Evolutionary conservation across 371 early-diverging fungal species (phyloP).

Genomic region (Mycotypha africana): DNA sequence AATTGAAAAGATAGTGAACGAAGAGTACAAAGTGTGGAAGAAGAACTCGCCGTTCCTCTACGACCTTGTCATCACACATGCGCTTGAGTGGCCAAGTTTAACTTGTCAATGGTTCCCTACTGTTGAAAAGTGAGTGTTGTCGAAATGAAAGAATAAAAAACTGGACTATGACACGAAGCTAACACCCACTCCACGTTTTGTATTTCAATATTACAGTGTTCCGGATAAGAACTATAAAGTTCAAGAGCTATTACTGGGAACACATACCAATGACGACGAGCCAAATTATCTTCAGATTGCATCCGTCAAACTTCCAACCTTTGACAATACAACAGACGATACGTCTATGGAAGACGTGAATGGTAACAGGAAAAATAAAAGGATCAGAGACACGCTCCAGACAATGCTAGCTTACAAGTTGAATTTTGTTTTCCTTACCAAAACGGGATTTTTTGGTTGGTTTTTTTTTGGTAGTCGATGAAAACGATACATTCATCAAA

Average conservation of each 20-base stretch:
- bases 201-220: too few species aligned
- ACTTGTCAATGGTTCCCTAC: constrained; percentile 99
- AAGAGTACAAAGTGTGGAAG: constrained; percentile 99
- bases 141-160: too few species aligned
- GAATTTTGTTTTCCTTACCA: background rate
- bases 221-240: constrained; percentile 87
- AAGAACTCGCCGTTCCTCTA: constrained; percentile 99
- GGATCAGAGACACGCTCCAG: too few species aligned
- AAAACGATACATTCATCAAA: constrained; percentile 60
- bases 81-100: constrained; percentile 98
- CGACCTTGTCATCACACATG: constrained; percentile 97
- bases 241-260: constrained; percentile 89
- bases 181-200: too few species aligned
- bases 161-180: too few species aligned
- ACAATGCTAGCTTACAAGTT: too few species aligned
- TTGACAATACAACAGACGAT: constrained; percentile 63
- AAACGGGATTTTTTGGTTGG: background rate
- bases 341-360: constrained; percentile 67
- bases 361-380: constrained; percentile 22
- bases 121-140: constrained; percentile 74
- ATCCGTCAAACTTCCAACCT: constrained; percentile 84
- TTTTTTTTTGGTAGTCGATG: background rate
- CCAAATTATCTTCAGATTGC: constrained; percentile 97
- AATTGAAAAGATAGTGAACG: constrained; percentile 87
- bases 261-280: constrained; percentile 96